phyloP scores from a whole-genome alignment of 768 basidiomycete genomes.

The Hemileccinum impolitum region DNA sequence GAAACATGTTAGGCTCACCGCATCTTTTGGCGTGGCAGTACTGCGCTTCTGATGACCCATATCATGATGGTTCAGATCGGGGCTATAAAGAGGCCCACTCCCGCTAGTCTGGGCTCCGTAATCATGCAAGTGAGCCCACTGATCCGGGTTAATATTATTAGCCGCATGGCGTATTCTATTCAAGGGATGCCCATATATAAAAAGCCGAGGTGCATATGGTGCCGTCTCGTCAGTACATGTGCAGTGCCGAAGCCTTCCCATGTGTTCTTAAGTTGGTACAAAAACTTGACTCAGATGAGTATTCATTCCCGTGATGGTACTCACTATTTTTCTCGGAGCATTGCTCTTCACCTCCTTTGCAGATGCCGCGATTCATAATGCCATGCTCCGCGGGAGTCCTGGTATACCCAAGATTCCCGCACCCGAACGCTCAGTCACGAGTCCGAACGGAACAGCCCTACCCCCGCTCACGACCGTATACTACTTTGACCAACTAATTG shows the following conservation, averaged over 20 bases:
- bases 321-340: constrained; percentile 2
- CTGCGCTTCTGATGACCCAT: too few relatives aligned
- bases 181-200: neutral
- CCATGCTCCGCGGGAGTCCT: constrained; percentile 20
- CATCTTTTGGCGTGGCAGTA: too few relatives aligned
- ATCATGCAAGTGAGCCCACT: too few relatives aligned
- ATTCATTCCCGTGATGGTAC: constrained; percentile 7
- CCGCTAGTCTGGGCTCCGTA: too few relatives aligned
- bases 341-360: constrained; percentile 11
- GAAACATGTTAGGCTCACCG: too few relatives aligned
- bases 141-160: too few relatives aligned
- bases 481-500: constrained; percentile 33
- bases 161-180: neutral
- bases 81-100: too few relatives aligned
- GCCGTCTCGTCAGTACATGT: neutral
- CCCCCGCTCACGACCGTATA: constrained; percentile 29
- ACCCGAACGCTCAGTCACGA: constrained; percentile 8
- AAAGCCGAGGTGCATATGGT: too few relatives aligned
- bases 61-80: too few relatives aligned
- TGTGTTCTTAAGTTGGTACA: neutral
- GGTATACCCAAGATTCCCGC: constrained; percentile 13
- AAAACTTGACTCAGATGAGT: neutral
- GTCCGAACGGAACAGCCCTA: constrained; percentile 21
- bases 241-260: constrained; percentile 5
- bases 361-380: constrained; percentile 19